These are phyloP conservation scores for Paracamarosporium sp. DNA, from an alignment of 2,329 filamentous ascomycete genomes.

Conservation along the genomic window DNA sequence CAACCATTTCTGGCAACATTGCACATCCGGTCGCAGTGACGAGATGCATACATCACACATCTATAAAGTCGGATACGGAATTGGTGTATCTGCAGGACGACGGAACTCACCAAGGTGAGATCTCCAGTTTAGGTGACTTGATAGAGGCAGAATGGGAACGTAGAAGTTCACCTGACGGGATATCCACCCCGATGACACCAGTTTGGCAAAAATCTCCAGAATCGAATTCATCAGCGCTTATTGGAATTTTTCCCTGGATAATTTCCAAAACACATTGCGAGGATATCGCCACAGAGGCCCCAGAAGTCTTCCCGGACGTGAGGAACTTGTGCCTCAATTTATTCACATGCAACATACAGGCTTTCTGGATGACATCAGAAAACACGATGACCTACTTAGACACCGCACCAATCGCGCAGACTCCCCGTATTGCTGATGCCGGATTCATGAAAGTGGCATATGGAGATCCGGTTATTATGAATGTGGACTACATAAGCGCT, in stretches of 20 bases:
- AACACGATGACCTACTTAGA: neutral
- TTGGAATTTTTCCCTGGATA: neutral
- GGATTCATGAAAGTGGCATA: neutral
- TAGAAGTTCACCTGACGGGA: neutral
- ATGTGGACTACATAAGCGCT: neutral
- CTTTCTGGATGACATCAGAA: neutral
- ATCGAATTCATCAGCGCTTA: neutral
- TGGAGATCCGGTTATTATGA: neutral
- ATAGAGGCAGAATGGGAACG: neutral
- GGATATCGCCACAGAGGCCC: neutral
- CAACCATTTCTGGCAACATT: neutral
- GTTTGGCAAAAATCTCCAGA: constrained; percentile 1
- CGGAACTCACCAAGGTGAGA: neutral
- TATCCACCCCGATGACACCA: neutral
- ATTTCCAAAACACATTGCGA: too few relatives aligned
- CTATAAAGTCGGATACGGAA: neutral
- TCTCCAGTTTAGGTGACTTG: neutral
- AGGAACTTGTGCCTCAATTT: neutral
- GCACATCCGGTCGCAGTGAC: constrained; percentile 3
- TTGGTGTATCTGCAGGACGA: neutral
- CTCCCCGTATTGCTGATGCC: neutral
- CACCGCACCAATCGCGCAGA: neutral
- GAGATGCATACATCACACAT: neutral
- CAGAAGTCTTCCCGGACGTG: neutral
- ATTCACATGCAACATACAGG: neutral